These are phyloP conservation scores for Passalora sequoiae DNA, from an alignment of 2,329 filamentous ascomycete genomes.

Conservation along the genomic window DNA sequence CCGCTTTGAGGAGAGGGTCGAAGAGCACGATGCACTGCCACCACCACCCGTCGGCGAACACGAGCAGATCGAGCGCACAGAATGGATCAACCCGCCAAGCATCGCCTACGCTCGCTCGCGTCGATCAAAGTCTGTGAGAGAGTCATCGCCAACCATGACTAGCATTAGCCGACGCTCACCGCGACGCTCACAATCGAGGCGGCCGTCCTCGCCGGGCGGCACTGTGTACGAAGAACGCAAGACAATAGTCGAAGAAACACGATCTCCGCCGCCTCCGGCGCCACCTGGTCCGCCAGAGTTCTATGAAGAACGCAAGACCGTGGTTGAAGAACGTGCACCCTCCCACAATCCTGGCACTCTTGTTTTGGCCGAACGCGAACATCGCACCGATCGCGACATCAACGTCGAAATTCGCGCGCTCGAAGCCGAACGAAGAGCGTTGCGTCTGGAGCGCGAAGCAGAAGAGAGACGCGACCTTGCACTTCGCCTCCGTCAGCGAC, in stretches of 20 bases:
- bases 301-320: slow-evolving; percentile 29
- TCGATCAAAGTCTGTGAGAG: slow-evolving; percentile 22
- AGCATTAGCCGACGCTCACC: slow-evolving; percentile 25
- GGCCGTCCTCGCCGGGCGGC: slow-evolving; percentile 19
- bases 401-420: slow-evolving; percentile 66
- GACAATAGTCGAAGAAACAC: slow-evolving; percentile 29
- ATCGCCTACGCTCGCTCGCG: slow-evolving; percentile 23
- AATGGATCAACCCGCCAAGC: slow-evolving; percentile 38
- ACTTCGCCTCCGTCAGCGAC: slow-evolving; percentile 40
- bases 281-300: slow-evolving; percentile 24
- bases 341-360: slow-evolving; percentile 20
- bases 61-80: slow-evolving; percentile 34
- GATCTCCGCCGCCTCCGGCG: slow-evolving; percentile 20
- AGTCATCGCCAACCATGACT: slow-evolving; percentile 25
- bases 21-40: slow-evolving; percentile 19
- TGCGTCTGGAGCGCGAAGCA: slow-evolving; percentile 54
- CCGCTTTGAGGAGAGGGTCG: slow-evolving; percentile 32
- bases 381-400: slow-evolving; percentile 57
- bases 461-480: slow-evolving; percentile 38
- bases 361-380: slow-evolving; percentile 16
- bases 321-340: slow-evolving; percentile 29
- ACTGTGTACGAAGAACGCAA: slow-evolving; percentile 28
- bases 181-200: slow-evolving; percentile 22
- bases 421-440: slow-evolving; percentile 59
- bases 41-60: slow-evolving; percentile 27